phyloP scores from a whole-genome alignment of 768 basidiomycete species.

The Cystofilobasidium capitatum region DNA sequence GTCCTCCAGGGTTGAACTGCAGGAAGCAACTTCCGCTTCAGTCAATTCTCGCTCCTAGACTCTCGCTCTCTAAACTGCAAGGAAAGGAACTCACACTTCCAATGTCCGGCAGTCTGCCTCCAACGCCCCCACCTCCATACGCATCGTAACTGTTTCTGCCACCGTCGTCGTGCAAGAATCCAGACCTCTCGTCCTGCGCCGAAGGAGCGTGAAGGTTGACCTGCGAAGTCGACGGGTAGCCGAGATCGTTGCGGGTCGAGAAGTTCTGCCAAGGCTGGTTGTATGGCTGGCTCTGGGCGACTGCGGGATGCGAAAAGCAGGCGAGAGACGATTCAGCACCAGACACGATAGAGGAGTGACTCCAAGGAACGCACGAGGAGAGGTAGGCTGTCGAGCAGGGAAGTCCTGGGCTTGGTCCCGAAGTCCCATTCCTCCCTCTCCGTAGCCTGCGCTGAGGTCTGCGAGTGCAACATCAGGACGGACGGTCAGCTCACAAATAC shows the following conservation, averaged over 20 bases:
- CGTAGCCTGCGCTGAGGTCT: conserved; percentile 17
- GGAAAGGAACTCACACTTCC: conserved; percentile 4
- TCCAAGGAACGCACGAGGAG: not conserved
- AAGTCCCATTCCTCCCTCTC: conserved; percentile 15
- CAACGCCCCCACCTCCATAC: not conserved
- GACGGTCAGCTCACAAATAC: not conserved
- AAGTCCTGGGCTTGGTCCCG: conserved; percentile 9
- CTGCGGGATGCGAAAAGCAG: not conserved
- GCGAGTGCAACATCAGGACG: too few relatives aligned
- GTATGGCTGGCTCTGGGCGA: not conserved
- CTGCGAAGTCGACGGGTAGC: conserved; percentile 15
- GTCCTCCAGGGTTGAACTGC: conserved; percentile 16
- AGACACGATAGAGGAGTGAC: not conserved
- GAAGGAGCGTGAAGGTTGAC: conserved; percentile 20
- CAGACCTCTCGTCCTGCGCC: conserved; percentile 10
- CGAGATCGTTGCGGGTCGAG: not conserved
- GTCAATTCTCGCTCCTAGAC: not conserved
- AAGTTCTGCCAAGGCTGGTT: conserved; percentile 23
- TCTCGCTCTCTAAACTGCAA: not conserved
- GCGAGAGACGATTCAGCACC: not conserved
- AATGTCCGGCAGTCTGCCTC: conserved; percentile 4
- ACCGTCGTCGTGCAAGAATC: conserved; percentile 11
- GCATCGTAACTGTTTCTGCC: not conserved
- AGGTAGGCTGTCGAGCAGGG: not conserved
- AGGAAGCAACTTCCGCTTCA: not conserved